phyloP scores from a whole-genome alignment of 2,329 filamentous ascomycete genomes.

The Scedosporium aurantiacum region DNA sequence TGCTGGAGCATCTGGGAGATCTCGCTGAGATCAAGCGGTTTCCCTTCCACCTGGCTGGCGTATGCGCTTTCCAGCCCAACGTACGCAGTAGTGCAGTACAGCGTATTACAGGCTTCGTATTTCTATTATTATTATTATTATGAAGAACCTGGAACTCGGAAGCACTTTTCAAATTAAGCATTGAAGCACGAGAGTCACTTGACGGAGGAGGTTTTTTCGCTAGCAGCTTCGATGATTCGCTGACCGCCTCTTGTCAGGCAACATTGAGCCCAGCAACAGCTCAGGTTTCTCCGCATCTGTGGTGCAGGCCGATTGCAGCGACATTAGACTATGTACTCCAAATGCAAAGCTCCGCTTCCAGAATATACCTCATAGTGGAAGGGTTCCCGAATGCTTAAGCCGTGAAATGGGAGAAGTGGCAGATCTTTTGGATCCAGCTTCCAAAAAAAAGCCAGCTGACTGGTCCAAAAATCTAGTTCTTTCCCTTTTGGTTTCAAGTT shows the following conservation, averaged over 20 bases:
- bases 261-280: too few species aligned
- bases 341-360: background rate
- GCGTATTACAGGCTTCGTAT: too few species aligned
- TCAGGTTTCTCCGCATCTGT: background rate
- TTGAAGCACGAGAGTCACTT: too few species aligned
- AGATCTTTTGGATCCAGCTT: background rate
- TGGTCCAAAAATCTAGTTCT: background rate
- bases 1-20: too few species aligned
- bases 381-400: background rate
- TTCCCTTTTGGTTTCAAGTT: constrained; percentile 4
- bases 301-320: background rate
- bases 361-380: constrained; percentile 1
- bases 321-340: too few species aligned
- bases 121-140: too few species aligned
- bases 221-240: background rate
- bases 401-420: background rate
- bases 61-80: too few species aligned
- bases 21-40: too few species aligned
- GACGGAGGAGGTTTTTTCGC: background rate
- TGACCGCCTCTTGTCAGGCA: background rate
- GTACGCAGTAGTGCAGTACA: too few species aligned
- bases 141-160: too few species aligned
- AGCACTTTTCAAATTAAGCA: too few species aligned
- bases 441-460: background rate
- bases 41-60: too few species aligned